Percentiles rank a stretch among this genome's conserved stretches.
phyloP scores from a whole-genome alignment of 495 filamentous ascomycete genomes.

The Trichoderma orchidacearum region DNA sequence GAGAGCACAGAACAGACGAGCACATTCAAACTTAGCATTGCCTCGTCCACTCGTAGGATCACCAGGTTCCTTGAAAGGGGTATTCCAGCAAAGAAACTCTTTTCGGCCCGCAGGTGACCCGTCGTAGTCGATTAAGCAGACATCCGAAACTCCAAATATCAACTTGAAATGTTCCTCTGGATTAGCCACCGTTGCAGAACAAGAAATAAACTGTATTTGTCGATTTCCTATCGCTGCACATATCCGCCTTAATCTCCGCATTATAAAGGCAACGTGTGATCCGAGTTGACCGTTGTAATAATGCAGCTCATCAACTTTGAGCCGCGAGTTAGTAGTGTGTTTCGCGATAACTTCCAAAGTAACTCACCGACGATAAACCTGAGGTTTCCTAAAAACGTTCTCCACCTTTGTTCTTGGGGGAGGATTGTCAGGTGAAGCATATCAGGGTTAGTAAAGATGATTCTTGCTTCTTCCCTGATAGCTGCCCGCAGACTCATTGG shows the following conservation, averaged over 20 bases:
- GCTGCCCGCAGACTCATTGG: constrained; percentile 60
- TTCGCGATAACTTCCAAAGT: neutral
- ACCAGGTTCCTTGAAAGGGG: constrained; percentile 79
- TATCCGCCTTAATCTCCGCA: constrained; percentile 78
- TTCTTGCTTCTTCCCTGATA: constrained; percentile 77
- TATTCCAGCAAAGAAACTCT: constrained; percentile 97
- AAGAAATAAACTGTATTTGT: constrained; percentile 86
- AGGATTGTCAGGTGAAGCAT: constrained; percentile 95
- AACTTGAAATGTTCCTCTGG: constrained; percentile 84
- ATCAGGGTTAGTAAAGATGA: constrained; percentile 97
- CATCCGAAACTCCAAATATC: constrained; percentile 75
- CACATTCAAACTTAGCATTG: constrained; percentile 69
- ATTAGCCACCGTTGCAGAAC: constrained; percentile 94
- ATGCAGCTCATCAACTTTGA: constrained; percentile 64
- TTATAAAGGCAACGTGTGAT: constrained; percentile 86
- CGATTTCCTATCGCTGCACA: constrained; percentile 87
- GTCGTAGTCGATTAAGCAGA: constrained; percentile 74
- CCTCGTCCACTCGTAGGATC: constrained; percentile 81
- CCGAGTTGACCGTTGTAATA: constrained; percentile 95
- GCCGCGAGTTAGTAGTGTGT: neutral
- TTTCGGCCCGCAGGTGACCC: constrained; percentile 89
- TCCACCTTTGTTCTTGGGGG: constrained; percentile 82
- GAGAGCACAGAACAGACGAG: constrained; percentile 80
- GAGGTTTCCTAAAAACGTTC: constrained; percentile 75
- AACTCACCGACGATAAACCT: constrained; percentile 69